Evolutionary conservation across 164 flowering plant species (phyloP).

Genomic region (Houttuynia cordata): DNA sequence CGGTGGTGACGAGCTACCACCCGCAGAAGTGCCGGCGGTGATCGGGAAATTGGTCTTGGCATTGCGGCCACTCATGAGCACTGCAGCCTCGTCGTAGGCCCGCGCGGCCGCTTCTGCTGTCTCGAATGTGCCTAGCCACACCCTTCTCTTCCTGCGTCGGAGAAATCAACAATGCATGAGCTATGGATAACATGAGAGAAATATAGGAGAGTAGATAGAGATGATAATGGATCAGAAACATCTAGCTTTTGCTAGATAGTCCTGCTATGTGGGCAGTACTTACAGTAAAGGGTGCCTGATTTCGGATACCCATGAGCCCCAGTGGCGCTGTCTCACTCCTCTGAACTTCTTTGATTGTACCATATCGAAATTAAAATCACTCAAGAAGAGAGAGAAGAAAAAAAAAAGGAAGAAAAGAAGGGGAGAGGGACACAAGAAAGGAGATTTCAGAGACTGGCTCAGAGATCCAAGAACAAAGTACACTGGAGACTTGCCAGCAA

Average conservation of each 20-base stretch:
- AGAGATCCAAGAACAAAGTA: background rate
- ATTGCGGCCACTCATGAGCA: conserved; percentile 61
- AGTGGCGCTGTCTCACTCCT: conserved; percentile 83
- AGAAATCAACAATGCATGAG: background rate
- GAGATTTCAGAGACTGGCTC: background rate
- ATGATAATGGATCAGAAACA: background rate
- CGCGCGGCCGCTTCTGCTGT: conserved; percentile 76
- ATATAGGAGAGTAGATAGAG: background rate
- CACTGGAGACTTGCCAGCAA: background rate
- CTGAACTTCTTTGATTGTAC: conserved; percentile 71
- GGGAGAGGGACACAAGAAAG: background rate
- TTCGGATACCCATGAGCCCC: conserved; percentile 95
- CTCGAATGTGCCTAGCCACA: conserved; percentile 78
- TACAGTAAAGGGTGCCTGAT: conserved; percentile 82
- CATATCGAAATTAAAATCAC: conserved; percentile 18
- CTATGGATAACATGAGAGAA: background rate
- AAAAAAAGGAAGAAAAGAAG: background rate
- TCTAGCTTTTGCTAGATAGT: background rate
- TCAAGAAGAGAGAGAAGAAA: conserved; percentile 4
- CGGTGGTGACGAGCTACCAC: conserved; percentile 7
- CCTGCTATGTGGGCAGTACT: background rate
- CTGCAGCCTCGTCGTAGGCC: conserved; percentile 73
- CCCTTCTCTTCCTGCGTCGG: conserved; percentile 49
- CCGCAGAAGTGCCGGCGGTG: conserved; percentile 1
- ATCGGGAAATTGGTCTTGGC: conserved; percentile 75